Conservation (phyloP, 441 rosid genomes). For the Gossypium davidsonii region DNA sequence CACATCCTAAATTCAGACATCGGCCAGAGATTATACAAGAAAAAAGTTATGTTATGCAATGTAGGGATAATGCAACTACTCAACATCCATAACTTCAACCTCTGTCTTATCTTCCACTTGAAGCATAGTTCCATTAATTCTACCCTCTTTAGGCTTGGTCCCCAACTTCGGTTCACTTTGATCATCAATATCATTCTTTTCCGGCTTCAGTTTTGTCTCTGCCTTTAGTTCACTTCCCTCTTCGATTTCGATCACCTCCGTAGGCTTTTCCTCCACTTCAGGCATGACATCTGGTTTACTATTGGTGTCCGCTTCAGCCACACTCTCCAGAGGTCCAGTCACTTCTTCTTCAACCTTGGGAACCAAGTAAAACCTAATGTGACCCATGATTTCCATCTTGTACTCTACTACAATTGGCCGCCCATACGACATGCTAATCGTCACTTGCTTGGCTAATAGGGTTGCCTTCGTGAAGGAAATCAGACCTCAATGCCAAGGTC, state of each 20-base stretch:
- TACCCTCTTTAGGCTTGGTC: neutral
- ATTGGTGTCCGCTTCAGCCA: neutral
- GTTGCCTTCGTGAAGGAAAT: slow-evolving; percentile 53
- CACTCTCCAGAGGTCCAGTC: slow-evolving; percentile 28
- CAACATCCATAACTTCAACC: slow-evolving; percentile 3
- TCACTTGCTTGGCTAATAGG: neutral
- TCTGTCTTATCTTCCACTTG: neutral
- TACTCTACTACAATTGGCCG: slow-evolving; percentile 82
- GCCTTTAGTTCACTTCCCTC: neutral
- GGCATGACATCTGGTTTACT: neutral
- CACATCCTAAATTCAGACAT: neutral
- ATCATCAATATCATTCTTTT: neutral
- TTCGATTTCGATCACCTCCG: neutral
- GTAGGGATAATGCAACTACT: neutral
- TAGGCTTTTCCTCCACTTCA: neutral
- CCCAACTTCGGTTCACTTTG: neutral
- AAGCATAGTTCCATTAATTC: neutral
- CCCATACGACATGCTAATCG: slow-evolving; percentile 59
- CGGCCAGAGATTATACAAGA: neutral
- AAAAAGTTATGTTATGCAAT: neutral
- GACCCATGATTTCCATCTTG: slow-evolving; percentile 84
- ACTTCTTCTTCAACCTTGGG: slow-evolving; percentile 71
- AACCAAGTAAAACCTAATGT: slow-evolving; percentile 76
- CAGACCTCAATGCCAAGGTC: slow-evolving; percentile 79
- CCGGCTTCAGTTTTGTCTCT: neutral